These are phyloP conservation scores for Lecanosticta acicola DNA, from an alignment of 2,329 filamentous ascomycete genomes.

Conservation along the genomic window DNA sequence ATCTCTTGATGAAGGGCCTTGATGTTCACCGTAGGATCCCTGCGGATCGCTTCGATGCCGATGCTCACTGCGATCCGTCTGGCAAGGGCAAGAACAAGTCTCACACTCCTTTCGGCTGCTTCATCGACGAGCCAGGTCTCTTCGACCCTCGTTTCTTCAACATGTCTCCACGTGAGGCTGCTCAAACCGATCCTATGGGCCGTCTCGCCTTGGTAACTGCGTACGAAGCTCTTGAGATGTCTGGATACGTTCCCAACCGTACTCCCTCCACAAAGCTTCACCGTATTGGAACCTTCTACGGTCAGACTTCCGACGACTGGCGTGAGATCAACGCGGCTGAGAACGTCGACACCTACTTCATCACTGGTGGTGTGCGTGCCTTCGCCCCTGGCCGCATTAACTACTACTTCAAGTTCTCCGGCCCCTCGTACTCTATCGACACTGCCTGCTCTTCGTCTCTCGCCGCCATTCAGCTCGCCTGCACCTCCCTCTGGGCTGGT, in stretches of 20 bases:
- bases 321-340: conserved; percentile 68
- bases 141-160: conserved; percentile 85
- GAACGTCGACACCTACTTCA: conserved; percentile 65
- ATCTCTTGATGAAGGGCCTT: conserved; percentile 66
- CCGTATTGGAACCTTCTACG: conserved; percentile 68
- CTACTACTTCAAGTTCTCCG: conserved; percentile 72
- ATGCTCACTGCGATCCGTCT: conserved; percentile 64
- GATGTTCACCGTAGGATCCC: conserved; percentile 67
- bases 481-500: conserved; percentile 65
- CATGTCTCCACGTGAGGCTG: conserved; percentile 76
- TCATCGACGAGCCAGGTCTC: conserved; percentile 66
- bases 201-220: conserved; percentile 69
- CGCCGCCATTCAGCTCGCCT: conserved; percentile 65
- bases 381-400: conserved; percentile 63
- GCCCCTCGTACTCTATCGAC: conserved; percentile 66
- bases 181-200: conserved; percentile 76
- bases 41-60: conserved; percentile 65
- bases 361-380: conserved; percentile 57
- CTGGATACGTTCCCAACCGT: conserved; percentile 67
- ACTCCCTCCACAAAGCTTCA: conserved; percentile 61
- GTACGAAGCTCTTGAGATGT: conserved; percentile 77
- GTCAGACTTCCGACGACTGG: conserved; percentile 71
- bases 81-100: conserved; percentile 71
- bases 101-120: conserved; percentile 71
- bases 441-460: conserved; percentile 74